Base-by-base conservation (phyloP, 495 filamentous ascomycete species). In the Aspergillus nanangensis region DNA sequence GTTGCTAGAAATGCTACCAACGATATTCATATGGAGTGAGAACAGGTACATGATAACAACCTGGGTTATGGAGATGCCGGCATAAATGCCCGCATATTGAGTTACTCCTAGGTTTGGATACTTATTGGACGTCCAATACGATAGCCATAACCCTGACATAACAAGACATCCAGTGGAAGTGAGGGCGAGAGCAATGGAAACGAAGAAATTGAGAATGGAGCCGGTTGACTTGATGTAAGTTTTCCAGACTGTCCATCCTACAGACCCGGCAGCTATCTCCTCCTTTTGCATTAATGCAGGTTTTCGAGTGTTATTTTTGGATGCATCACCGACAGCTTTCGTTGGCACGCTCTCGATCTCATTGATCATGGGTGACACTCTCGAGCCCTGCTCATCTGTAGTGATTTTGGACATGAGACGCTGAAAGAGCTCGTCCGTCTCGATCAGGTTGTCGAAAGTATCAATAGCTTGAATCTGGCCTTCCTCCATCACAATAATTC, bases 401-500 rank as follows among this genome's bases (percentile, higher is more conserved):
- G 86, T 78, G 2, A 90, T 93, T 13, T 82, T 85, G 40, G 86
- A 82, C 86, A 97, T 90, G 46, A 98, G 70, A 24, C 82, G 75
- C 49, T 79, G 78, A 67, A 96, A 96, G 7, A 74, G 79, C 20
- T 74, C 70, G 56, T 90, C 86, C 53, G 82, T 72, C 14, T 69
- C 68, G 81, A 95, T 92, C 21, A 97, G 71, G 41, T 94, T 88
- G 32, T 88, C 78, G 54, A 89, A 96, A 1, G 91, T 95, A 52
- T 90, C 91, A 38, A 96, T 72, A 2, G 87, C 87, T 55, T 84
- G 77, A 36, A 98, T 86, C 36, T 69, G 79, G 18, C 93, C 93
- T 7, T 83, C 81, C 33, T 96, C 83, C 81, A 98, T 87, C 80
- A 88, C 90, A 23, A 96, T 78, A 49, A 97, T 87, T 13, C 91